Percentiles rank a stretch among this genome's conserved stretches.
phyloP scores from a whole-genome alignment of 129 eudicot genomes.

The Kitagawia praeruptora region DNA sequence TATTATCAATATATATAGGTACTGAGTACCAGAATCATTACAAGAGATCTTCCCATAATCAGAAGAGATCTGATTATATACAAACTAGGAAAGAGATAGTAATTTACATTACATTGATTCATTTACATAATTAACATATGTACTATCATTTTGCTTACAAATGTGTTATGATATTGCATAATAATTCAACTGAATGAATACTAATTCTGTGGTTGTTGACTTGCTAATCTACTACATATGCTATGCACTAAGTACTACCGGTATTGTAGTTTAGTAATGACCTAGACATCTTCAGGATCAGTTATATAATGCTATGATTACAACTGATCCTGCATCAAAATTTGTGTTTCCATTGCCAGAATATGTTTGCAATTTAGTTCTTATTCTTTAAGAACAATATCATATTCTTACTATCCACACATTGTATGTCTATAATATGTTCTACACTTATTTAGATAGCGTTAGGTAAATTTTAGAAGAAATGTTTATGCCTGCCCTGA shows the following conservation, averaged over 20 bases:
- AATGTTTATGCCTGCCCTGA: neutral
- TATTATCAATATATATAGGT: too few relatives aligned
- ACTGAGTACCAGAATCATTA: too few relatives aligned
- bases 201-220: neutral
- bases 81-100: too few relatives aligned
- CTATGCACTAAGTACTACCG: neutral
- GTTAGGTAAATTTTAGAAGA: slow-evolving; percentile 40
- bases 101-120: too few relatives aligned
- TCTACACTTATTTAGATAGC: too few relatives aligned
- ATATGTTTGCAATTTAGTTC: neutral
- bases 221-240: neutral
- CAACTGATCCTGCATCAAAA: neutral
- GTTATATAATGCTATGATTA: neutral
- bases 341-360: neutral
- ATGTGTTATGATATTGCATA: too few relatives aligned
- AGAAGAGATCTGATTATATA: too few relatives aligned
- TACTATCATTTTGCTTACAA: too few relatives aligned
- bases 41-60: too few relatives aligned
- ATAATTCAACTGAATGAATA: neutral
- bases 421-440: neutral
- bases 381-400: neutral
- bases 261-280: neutral
- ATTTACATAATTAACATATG: too few relatives aligned
- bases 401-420: neutral
- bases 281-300: neutral